These are phyloP conservation scores for Alternaria sp. DNA, from an alignment of 2,329 filamentous ascomycete species.

Conservation along the genomic window DNA sequence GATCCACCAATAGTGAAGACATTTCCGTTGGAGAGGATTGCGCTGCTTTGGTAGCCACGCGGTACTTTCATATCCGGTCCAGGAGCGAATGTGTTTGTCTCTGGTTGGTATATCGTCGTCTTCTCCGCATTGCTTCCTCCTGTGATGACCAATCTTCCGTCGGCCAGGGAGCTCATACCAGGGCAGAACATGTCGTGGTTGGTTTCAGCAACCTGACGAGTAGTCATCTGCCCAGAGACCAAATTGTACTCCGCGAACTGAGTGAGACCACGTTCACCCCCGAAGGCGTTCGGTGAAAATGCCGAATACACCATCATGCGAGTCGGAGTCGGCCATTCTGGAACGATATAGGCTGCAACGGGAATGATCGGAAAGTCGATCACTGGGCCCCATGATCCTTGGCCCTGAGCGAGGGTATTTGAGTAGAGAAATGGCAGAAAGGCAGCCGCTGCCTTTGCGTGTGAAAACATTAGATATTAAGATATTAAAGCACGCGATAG, in stretches of 20 bases:
- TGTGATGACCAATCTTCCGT: slow-evolving; percentile 26
- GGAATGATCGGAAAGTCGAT: slow-evolving; percentile 29
- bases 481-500: neutral
- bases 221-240: slow-evolving; percentile 16
- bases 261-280: slow-evolving; percentile 19
- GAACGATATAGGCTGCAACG: slow-evolving; percentile 28
- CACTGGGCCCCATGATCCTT: slow-evolving; percentile 21
- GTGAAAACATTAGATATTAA: neutral
- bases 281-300: slow-evolving; percentile 18
- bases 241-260: slow-evolving; percentile 30
- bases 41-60: slow-evolving; percentile 25
- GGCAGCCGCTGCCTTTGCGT: neutral
- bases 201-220: slow-evolving; percentile 23
- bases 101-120: slow-evolving; percentile 25
- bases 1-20: slow-evolving; percentile 30
- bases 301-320: slow-evolving; percentile 28
- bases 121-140: slow-evolving; percentile 26
- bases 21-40: slow-evolving; percentile 23
- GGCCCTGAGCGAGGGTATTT: slow-evolving; percentile 3
- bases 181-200: slow-evolving; percentile 33
- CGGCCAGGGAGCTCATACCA: slow-evolving; percentile 23
- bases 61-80: slow-evolving; percentile 24
- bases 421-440: neutral
- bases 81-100: slow-evolving; percentile 14
- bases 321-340: slow-evolving; percentile 23